phyloP scores from a whole-genome alignment of 164 flowering plant species.

The Macadamia integrifolia region DNA sequence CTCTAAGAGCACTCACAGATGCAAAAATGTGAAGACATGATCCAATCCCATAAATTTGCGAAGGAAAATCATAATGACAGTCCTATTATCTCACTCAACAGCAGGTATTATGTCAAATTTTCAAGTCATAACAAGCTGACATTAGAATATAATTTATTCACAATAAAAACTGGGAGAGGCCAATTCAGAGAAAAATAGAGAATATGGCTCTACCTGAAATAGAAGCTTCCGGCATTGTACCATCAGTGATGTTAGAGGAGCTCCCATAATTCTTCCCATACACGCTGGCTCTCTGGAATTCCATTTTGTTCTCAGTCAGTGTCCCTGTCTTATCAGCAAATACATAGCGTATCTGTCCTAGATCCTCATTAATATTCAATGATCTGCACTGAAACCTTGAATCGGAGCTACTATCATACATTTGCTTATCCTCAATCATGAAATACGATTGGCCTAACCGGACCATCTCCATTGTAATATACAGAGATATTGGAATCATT shows the following conservation, averaged over 20 bases:
- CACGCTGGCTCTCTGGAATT: conserved; percentile 68
- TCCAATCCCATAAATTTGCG: no score
- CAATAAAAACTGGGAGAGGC: conserved; percentile 1
- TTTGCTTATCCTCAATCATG: conserved; percentile 78
- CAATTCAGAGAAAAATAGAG: background rate
- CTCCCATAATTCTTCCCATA: conserved; percentile 54
- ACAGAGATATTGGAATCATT: conserved; percentile 91
- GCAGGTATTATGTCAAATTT: background rate
- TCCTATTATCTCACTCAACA: background rate
- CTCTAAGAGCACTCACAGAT: no score
- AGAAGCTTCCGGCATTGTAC: conserved; percentile 26
- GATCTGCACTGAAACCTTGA: conserved; percentile 94
- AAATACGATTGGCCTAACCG: conserved; percentile 91
- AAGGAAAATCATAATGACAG: no score
- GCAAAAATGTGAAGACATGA: no score
- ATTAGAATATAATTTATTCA: background rate
- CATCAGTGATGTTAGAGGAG: conserved; percentile 18
- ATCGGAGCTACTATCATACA: conserved; percentile 55
- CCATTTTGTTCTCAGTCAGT: conserved; percentile 93
- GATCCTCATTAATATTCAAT: conserved; percentile 88
- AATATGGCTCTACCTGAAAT: conserved; percentile 16
- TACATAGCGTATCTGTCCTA: conserved; percentile 84
- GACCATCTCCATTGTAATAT: conserved; percentile 94
- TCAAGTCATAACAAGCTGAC: background rate
- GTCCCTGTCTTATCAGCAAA: conserved; percentile 94